Percentiles rank a stretch among this genome's conserved stretches.
Evolutionary conservation across 2,329 filamentous ascomycete genomes (phyloP).

Genomic region (Penicillium sp.): DNA sequence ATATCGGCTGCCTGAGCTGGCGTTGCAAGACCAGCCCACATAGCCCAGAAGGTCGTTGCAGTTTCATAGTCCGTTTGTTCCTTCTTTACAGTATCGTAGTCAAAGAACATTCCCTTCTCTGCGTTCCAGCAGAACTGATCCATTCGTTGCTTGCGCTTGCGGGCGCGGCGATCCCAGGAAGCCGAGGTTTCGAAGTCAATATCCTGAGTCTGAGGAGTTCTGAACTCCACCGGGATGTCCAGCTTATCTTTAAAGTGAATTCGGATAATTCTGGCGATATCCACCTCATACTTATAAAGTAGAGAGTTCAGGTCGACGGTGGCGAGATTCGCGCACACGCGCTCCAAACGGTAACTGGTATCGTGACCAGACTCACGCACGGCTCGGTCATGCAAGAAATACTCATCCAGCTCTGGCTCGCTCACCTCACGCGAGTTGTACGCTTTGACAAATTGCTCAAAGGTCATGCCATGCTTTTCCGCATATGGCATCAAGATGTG

Average conservation of each 20-base stretch:
- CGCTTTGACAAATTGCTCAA: conserved; percentile 79
- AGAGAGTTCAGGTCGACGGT: conserved; percentile 94
- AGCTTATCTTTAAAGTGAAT: conserved; percentile 81
- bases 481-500: conserved; percentile 81
- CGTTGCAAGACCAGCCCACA: conserved; percentile 89
- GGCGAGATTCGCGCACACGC: conserved; percentile 80
- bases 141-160: conserved; percentile 78
- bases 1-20: conserved; percentile 83
- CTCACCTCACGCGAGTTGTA: conserved; percentile 77
- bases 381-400: conserved; percentile 93
- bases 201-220: conserved; percentile 63
- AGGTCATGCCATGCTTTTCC: conserved; percentile 77
- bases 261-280: conserved; percentile 85
- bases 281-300: conserved; percentile 94
- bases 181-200: conserved; percentile 78
- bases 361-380: conserved; percentile 97
- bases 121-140: conserved; percentile 95
- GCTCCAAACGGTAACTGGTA: conserved; percentile 90
- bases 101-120: conserved; percentile 92
- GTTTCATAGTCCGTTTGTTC: conserved; percentile 82
- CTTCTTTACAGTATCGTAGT: conserved; percentile 85
- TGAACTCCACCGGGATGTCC: conserved; percentile 79
- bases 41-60: conserved; percentile 93
- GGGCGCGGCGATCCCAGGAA: conserved; percentile 85
- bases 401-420: conserved; percentile 89